Base-by-base conservation (phyloP, 768 basidiomycete genomes). In the Tulasnella sp. region DNA sequence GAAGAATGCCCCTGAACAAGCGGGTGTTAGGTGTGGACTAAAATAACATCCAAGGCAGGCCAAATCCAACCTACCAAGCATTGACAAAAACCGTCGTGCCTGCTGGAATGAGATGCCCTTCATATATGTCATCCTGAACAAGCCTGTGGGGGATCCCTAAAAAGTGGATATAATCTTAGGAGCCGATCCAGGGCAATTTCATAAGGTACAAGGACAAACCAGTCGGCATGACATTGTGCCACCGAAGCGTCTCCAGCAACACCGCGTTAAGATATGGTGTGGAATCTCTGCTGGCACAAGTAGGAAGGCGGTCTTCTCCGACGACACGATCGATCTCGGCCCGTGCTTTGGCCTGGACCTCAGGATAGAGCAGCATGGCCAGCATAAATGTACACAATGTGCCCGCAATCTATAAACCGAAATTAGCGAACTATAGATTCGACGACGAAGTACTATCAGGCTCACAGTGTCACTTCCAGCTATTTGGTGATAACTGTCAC, bases 271-370 rank as follows among this genome's bases (percentile, higher is more conserved):
- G 19, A 34, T 62, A 62, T 1, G 56, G 61, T 11, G 58, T 21
- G 11, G 21, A 13, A 11, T 62, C 56, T 17, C 23, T 38, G 48
- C 51, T 56, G n/a, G 44, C 61, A 8, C 56, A 42, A 23, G 61
- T 60, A 7, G 62, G 62, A 13, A 42, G 21, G 11, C 58, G 10
- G 19, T 63, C 56, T 13, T 34, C 23, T 8, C 62, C 62, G 19
- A 63, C n/a, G 17, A 63, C 62, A 3, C 21, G 29, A 27, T 63
- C 62, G 3, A 63, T 34, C 21, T 63, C 62, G 17, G 21, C 34
- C n/a, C 60, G 56, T 10, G 58, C 58, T 38, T 59, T 59, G n/a
- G 7, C 4, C 44, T 60, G 62, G 4, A 60, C 58, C 29, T 63
- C 58, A 1, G 62, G 62, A 47, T 61, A 52, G 10, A 48, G 41